Percentiles rank a stretch among this genome's conserved stretches.
Conservation (phyloP, 2,329 filamentous ascomycete genomes). For the Atkinsonella texensis region DNA sequence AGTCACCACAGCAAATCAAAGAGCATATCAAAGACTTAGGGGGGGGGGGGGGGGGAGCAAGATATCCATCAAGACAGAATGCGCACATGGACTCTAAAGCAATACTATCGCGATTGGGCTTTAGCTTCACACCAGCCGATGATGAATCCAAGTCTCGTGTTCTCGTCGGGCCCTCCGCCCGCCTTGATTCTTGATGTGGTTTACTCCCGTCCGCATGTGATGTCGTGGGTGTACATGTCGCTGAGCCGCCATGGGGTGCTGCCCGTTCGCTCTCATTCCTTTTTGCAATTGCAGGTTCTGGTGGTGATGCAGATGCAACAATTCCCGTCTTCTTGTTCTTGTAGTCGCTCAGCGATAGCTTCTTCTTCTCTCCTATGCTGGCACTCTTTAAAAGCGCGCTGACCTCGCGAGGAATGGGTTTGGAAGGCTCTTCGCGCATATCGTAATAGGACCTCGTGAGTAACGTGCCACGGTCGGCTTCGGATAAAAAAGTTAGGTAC, state of each 20-base stretch:
- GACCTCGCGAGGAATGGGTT: slow-evolving; percentile 24
- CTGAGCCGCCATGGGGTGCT: slow-evolving; percentile 10
- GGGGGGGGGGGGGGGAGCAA: too few species aligned
- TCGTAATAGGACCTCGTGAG: slow-evolving; percentile 45
- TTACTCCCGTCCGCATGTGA: background rate
- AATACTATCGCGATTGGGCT: slow-evolving; percentile 2
- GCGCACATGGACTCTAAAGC: slow-evolving; percentile 8
- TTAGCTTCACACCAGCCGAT: slow-evolving; percentile 1
- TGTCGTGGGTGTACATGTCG: slow-evolving; percentile 8
- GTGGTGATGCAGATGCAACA: slow-evolving; percentile 23
- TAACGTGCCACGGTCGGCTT: slow-evolving; percentile 45
- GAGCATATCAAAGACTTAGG: background rate
- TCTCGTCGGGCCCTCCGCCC: slow-evolving; percentile 7
- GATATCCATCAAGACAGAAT: background rate
- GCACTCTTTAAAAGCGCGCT: slow-evolving; percentile 26
- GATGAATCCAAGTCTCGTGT: slow-evolving; percentile 5
- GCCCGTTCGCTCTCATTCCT: slow-evolving; percentile 21
- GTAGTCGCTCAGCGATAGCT: slow-evolving; percentile 47
- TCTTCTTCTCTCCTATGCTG: slow-evolving; percentile 38
- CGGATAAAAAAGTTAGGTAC: slow-evolving; percentile 45
- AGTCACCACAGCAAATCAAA: background rate
- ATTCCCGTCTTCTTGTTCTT: slow-evolving; percentile 37
- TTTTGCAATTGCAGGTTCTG: slow-evolving; percentile 21
- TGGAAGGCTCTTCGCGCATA: slow-evolving; percentile 39
- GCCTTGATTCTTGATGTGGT: slow-evolving; percentile 5